Percentiles rank a stretch among this genome's conserved stretches.
Evolutionary conservation across 495 filamentous ascomycete species (phyloP).

Genomic region (Daldinia bambusicola): DNA sequence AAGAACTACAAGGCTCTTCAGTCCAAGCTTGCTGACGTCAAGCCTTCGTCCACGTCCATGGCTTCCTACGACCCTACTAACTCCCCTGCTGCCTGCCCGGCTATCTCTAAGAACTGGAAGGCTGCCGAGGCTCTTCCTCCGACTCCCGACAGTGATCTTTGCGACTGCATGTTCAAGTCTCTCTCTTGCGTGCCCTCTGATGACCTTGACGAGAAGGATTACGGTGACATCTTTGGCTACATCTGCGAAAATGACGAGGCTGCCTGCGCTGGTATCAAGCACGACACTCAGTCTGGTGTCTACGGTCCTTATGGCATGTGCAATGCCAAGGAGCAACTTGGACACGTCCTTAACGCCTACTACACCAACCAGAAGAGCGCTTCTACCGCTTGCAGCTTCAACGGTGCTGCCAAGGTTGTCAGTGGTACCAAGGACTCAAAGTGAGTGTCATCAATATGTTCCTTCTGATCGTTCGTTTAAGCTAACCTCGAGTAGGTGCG

Average conservation of each 20-base stretch:
- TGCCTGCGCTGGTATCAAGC: slow-evolving; percentile 74
- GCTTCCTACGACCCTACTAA: slow-evolving; percentile 81
- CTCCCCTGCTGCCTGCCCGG: slow-evolving; percentile 78
- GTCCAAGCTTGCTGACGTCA: slow-evolving; percentile 71
- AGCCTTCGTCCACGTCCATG: slow-evolving; percentile 72
- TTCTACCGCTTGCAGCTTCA: slow-evolving; percentile 78
- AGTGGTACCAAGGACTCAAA: slow-evolving; percentile 39
- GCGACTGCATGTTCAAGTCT: slow-evolving; percentile 80
- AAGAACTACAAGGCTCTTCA: slow-evolving; percentile 81
- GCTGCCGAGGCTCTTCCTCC: slow-evolving; percentile 80
- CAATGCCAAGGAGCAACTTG: slow-evolving; percentile 76
- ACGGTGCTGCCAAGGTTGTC: slow-evolving; percentile 68
- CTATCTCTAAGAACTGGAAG: slow-evolving; percentile 69
- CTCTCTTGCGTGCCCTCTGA: slow-evolving; percentile 73
- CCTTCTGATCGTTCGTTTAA: no score
- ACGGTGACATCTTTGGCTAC: slow-evolving; percentile 72
- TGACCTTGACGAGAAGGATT: slow-evolving; percentile 60
- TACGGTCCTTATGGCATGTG: slow-evolving; percentile 97
- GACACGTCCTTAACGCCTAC: slow-evolving; percentile 83
- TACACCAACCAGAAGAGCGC: slow-evolving; percentile 70
- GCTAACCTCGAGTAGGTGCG: slow-evolving; percentile 29
- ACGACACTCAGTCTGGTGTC: slow-evolving; percentile 74
- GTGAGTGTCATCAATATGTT: slow-evolving; percentile 29
- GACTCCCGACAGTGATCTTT: slow-evolving; percentile 76
- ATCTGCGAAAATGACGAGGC: slow-evolving; percentile 70